These are phyloP conservation scores for Ogataea siamensis DNA, from an alignment of 805 yeast genomes.

Conservation along the genomic window DNA sequence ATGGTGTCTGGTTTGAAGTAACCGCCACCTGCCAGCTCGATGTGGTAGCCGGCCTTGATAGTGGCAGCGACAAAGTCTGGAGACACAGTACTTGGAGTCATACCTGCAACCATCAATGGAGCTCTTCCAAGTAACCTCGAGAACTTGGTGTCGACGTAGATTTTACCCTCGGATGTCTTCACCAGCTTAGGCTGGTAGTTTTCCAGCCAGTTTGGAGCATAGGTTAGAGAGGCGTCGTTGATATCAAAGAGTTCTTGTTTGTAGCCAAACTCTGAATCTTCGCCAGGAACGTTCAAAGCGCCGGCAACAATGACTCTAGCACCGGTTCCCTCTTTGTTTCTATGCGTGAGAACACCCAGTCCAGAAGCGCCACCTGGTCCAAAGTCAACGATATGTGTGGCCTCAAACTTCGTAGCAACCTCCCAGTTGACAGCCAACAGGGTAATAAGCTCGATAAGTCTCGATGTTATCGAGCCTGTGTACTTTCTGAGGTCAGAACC, in stretches of 20 bases:
- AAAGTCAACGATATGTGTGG: slow-evolving; percentile 91
- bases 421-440: slow-evolving; percentile 95
- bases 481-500: slow-evolving; percentile 73
- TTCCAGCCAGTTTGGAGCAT: slow-evolving; percentile 86
- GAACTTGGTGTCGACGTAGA: slow-evolving; percentile 90
- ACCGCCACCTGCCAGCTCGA: slow-evolving; percentile 99
- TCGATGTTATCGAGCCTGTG: slow-evolving; percentile 54
- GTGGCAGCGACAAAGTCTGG: slow-evolving; percentile 94
- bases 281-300: slow-evolving; percentile 63
- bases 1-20: slow-evolving; percentile 74
- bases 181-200: slow-evolving; percentile 85
- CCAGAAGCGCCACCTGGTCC: slow-evolving; percentile 99
- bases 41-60: slow-evolving; percentile 93
- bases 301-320: slow-evolving; percentile 93
- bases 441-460: slow-evolving; percentile 81
- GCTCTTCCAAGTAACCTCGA: slow-evolving; percentile 90
- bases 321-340: slow-evolving; percentile 99
- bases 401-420: slow-evolving; percentile 70
- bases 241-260: slow-evolving; percentile 91
- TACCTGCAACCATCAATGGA: slow-evolving; percentile 97
- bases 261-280: slow-evolving; percentile 87
- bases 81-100: slow-evolving; percentile 97
- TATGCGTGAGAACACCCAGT: slow-evolving; percentile 90
- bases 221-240: slow-evolving; percentile 61
- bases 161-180: slow-evolving; percentile 69